A percentile compares a stretch with the other conserved stretches of the same genome.
phyloP scores from a whole-genome alignment of 805 yeast species.

The Lipomyces spencermartinsiae region DNA sequence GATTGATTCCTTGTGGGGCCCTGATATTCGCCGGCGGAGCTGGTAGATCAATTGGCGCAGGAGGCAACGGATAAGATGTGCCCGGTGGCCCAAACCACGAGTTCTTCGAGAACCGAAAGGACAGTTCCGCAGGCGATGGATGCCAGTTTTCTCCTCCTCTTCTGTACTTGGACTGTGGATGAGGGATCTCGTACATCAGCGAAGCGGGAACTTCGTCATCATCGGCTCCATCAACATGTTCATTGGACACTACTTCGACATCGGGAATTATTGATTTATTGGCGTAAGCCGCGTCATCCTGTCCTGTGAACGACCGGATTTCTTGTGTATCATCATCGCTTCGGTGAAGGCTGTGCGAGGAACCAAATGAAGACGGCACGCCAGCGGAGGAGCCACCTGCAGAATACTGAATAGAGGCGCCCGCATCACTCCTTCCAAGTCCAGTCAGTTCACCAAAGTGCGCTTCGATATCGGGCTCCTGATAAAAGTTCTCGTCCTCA shows the following conservation, averaged over 20 bases:
- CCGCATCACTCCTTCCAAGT: conserved; percentile 6
- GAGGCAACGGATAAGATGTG: conserved; percentile 36
- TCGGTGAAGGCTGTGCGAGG: conserved; percentile 1
- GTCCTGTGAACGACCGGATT: not conserved
- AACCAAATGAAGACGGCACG: conserved; percentile 25
- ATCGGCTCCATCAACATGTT: conserved; percentile 9
- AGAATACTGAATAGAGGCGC: conserved; percentile 15
- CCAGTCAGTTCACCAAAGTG: conserved; percentile 23
- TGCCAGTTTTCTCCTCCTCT: conserved; percentile 29
- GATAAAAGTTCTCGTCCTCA: conserved; percentile 29
- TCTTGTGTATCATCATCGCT: not conserved
- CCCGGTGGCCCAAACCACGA: conserved; percentile 35
- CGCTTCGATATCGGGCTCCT: conserved; percentile 34
- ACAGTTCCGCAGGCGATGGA: conserved; percentile 36
- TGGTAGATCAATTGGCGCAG: conserved; percentile 33
- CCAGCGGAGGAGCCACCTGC: conserved; percentile 30
- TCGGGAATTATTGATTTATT: not conserved
- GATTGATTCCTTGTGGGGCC: conserved; percentile 33
- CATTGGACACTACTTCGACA: conserved; percentile 1
- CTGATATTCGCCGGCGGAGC: conserved; percentile 35
- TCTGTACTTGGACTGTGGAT: conserved; percentile 6
- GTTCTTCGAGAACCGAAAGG: conserved; percentile 31
- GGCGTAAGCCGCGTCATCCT: not conserved
- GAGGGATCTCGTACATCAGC: conserved; percentile 30
- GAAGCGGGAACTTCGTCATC: conserved; percentile 35